A percentile compares a stretch with the other conserved stretches of the same genome.
Evolutionary conservation across 352 stramenopile species (phyloP).

Genomic region (Phytophthora cactorum): DNA sequence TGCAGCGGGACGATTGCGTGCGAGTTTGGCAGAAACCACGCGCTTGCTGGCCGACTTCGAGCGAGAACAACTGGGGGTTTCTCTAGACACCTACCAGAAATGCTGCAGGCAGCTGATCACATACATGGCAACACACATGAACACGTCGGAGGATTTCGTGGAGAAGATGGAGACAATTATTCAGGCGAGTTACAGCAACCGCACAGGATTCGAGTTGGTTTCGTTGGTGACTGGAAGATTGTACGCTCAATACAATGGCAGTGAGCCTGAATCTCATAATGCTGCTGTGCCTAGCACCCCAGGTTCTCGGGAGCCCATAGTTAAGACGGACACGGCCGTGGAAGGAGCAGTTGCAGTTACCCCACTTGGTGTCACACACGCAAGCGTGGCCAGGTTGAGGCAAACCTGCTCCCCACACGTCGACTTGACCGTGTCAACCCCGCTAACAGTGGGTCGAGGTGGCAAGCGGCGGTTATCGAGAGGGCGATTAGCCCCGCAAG

Average conservation of each 20-base stretch:
- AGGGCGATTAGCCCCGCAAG: not conserved
- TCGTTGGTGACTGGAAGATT: constrained; percentile 26
- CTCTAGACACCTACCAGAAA: constrained; percentile 46
- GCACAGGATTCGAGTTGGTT: constrained; percentile 33
- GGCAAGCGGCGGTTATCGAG: constrained; percentile 31
- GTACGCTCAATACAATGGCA: constrained; percentile 16
- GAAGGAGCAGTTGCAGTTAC: constrained; percentile 15
- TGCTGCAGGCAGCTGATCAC: constrained; percentile 56
- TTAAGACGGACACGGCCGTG: constrained; percentile 3
- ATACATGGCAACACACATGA: constrained; percentile 63
- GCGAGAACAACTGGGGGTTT: constrained; percentile 2
- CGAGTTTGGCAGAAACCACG: constrained; percentile 21
- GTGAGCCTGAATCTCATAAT: not conserved
- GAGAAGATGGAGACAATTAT: constrained; percentile 74
- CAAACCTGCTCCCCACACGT: constrained; percentile 30
- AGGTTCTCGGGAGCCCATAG: not conserved
- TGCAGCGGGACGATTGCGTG: constrained; percentile 13
- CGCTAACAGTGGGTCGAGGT: constrained; percentile 21
- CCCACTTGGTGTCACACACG: constrained; percentile 9
- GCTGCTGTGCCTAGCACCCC: constrained; percentile 8
- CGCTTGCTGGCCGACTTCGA: constrained; percentile 25
- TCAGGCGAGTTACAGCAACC: constrained; percentile 53
- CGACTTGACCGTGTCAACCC: constrained; percentile 17
- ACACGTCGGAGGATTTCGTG: constrained; percentile 54
- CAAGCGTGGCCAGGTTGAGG: constrained; percentile 2